Percentiles rank a stretch among this genome's conserved stretches.
phyloP scores from a whole-genome alignment of 2,329 filamentous ascomycete genomes.

The Colletotrichum noveboracense region DNA sequence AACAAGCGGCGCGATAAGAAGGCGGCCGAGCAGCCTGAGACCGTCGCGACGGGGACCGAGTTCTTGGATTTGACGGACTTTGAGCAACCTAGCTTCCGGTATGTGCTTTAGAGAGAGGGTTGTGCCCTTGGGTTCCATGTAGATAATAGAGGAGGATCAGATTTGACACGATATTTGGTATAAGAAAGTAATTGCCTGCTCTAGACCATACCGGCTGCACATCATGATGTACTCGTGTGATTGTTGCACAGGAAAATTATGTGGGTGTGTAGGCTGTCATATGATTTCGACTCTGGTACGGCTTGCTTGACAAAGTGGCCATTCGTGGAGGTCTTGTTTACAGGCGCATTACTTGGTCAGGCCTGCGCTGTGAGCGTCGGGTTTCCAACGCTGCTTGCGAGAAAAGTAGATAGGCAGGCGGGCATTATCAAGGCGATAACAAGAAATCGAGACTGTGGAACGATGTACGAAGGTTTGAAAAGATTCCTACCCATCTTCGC shows the following conservation, averaged over 20 bases:
- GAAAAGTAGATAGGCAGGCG: not conserved
- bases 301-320: not conserved
- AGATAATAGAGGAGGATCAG: not conserved
- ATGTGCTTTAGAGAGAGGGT: slow-evolving; percentile 21
- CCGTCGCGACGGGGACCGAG: slow-evolving; percentile 15
- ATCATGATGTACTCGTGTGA: not conserved
- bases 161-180: not conserved
- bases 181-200: not conserved
- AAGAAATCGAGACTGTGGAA: not conserved
- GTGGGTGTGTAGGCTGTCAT: not conserved
- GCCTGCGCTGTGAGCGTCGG: not conserved
- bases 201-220: not conserved
- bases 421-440: not conserved
- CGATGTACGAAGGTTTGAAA: not conserved
- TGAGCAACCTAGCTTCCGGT: slow-evolving; percentile 27
- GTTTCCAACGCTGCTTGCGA: not conserved
- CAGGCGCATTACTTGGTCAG: not conserved
- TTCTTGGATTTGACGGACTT: slow-evolving; percentile 30
- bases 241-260: not conserved
- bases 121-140: not conserved
- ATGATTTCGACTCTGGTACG: not conserved
- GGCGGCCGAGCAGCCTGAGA: slow-evolving; percentile 19
- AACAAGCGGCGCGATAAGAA: slow-evolving; percentile 30
- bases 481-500: not conserved
- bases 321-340: not conserved